Base-by-base conservation (phyloP, 805 yeast genomes). In the Priceomyces fermenticarens region DNA sequence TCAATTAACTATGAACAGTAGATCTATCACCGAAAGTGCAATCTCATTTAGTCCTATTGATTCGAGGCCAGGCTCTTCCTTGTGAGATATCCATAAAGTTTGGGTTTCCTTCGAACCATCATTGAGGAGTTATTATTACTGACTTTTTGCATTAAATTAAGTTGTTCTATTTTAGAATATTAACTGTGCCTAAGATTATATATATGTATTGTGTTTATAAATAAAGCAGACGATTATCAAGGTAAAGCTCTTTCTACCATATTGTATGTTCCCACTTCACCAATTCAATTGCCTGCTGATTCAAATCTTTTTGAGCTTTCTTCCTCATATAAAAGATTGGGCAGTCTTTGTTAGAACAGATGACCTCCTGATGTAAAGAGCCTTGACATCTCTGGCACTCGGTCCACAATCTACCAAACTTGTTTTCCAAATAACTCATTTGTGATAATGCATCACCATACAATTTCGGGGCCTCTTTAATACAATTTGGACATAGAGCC, bases 381-480 rank as follows among this genome's bases (percentile, higher is more conserved):
- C 98, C 98, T 53, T 95, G 97, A 62, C 99, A 93, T 44, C 97
- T 72, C 66, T 93, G 99, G 60, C 99, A 95, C 58, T 93, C 96
- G 0, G 98, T 91, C 99, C 99, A 93, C 47, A 93, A 67, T 48
- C 95, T 72, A 2, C 96, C 82, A 54, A 88, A 93, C 51, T 84
- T 83, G 44, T 80, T 77, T 58, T 93, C 96, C 44, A 91, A 65
- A 32, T 79, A 81, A 57, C 88, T 85, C 73, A 90, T 81, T 44
- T 80, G 83, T 3, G 86, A 83, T 35, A 93, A 65, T 9, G 93
- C 89, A 43, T 81, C 79, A n/a, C 88, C 81, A 55, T 88, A 93
- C 17, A 90, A 61, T 51, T 80, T 85, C 2, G 93, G 89, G 0
- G 91, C 86, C 47, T 76, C 77, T 23, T 72, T 65, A 29, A 76